Percentiles rank a stretch among this genome's conserved stretches.
Conservation (phyloP, 169 alveolate genomes). For the Plasmodium cynomolgi region DNA sequence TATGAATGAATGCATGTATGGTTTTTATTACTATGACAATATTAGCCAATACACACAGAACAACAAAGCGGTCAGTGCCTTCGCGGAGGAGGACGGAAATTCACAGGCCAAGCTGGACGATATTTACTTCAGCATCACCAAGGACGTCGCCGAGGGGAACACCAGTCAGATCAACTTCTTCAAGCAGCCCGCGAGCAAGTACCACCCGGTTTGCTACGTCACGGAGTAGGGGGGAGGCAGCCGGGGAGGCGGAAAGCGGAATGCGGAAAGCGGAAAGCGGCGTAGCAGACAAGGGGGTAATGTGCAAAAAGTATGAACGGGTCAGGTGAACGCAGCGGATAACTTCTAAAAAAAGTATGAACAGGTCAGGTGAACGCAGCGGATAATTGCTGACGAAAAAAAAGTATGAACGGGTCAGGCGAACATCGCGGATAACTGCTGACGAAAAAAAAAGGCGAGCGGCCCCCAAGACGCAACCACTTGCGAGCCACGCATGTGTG, state of each 20-base stretch:
- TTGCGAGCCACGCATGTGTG: slow-evolving; percentile 8
- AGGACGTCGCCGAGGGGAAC: slow-evolving; percentile 34
- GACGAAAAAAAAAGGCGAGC: not conserved
- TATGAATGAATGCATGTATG: slow-evolving; percentile 66
- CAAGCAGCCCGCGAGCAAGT: slow-evolving; percentile 42
- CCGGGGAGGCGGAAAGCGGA: no score
- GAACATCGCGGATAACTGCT: not conserved
- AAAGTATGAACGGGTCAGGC: not conserved
- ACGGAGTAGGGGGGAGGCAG: slow-evolving; percentile 21
- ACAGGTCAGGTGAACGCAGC: not conserved
- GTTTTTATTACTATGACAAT: slow-evolving; percentile 61
- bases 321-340: not conserved
- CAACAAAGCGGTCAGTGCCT: not conserved
- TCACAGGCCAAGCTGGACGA: slow-evolving; percentile 23
- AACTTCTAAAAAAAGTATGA: no score
- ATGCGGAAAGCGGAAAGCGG: no score
- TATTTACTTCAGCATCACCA: slow-evolving; percentile 44
- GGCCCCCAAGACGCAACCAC: not conserved
- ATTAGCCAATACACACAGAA: slow-evolving; percentile 35
- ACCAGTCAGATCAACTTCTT: slow-evolving; percentile 33
- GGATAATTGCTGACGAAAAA: not conserved
- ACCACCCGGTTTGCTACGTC: slow-evolving; percentile 58
- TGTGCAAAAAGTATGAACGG: not conserved
- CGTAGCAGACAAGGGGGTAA: no score
- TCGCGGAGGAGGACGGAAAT: not conserved